Base-by-base conservation (phyloP, 2,329 filamentous ascomycete species). In the Ilyonectria destructans region DNA sequence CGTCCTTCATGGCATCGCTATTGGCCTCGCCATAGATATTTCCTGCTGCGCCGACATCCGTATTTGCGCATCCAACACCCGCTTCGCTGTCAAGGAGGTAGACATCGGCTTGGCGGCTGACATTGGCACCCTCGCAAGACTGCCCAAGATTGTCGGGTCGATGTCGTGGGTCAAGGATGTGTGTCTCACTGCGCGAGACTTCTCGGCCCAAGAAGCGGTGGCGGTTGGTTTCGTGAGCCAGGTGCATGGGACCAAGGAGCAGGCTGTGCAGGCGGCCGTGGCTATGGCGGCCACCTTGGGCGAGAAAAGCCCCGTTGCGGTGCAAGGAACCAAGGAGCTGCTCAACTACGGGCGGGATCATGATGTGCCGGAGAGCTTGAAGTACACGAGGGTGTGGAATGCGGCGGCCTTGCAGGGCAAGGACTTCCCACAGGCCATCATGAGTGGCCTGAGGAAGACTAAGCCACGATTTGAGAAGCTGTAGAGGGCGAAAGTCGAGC, bases 301-400 rank as follows among this genome's bases (percentile, higher is more conserved):
- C 31, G 84, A 80, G 19, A 98, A 98, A 87, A 96, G 93, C 77
- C 96, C 96, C 0, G 91, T 98, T 23, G 95, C 94, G 1, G 93
- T 96, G 71, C 90, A 94, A 83, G 92, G 93, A 6, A 97, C 95
- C 9, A 97, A 97, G 85, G 93, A 96, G 82, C 82, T 97, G 69
- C 79, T 97, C 77, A 95, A 96, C 80, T 94, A 92, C 77, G 92
- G 91, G 37, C 87, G 93, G 75, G 95, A 97, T 80, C 90, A 95
- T 79, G 86, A 87, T 2, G 89, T 97, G 31, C 89, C 88, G 52
- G 94, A 97, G 74, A 94, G 91, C 54, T 82, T 98, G 79, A 89
- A 89, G 65, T 98, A 97, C 81, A 97, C 95, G 4, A 87, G 89
- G 12, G 87, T 96, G 1, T 98, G 95, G 96, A 98, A 98, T 78